Evolutionary conservation across 139 green algal species (phyloP).

Genomic region (Zygnema circumcarinatum): DNA sequence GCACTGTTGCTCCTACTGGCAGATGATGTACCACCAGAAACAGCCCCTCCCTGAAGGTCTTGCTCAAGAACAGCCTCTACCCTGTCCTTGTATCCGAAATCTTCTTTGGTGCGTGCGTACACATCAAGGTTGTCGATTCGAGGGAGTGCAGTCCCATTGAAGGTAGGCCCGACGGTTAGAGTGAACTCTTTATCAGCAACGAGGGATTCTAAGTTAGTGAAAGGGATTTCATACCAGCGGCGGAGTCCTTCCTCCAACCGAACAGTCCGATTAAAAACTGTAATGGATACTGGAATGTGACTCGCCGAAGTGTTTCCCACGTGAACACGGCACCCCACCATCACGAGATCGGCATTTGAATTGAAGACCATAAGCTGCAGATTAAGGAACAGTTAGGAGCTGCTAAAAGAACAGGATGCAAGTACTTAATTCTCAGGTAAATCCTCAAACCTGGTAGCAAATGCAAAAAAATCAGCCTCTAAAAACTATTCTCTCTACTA

Average conservation of each 20-base stretch:
- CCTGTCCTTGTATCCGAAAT: slow-evolving; percentile 56
- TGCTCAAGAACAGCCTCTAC: slow-evolving; percentile 20
- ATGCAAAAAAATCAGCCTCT: slow-evolving; percentile 1
- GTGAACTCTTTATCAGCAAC: slow-evolving; percentile 32
- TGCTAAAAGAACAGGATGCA: not conserved
- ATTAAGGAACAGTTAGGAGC: not conserved
- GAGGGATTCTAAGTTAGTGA: slow-evolving; percentile 62
- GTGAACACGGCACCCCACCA: slow-evolving; percentile 59
- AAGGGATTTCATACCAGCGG: slow-evolving; percentile 67
- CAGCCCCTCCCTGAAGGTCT: not conserved
- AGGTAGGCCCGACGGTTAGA: slow-evolving; percentile 54
- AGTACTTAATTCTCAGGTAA: no score
- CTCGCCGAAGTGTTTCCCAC: slow-evolving; percentile 28
- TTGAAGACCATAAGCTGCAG: slow-evolving; percentile 53
- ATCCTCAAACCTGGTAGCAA: no score
- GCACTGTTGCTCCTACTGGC: not conserved
- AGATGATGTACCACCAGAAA: not conserved
- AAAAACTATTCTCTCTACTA: no score
- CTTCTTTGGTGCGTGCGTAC: slow-evolving; percentile 58
- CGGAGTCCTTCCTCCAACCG: slow-evolving; percentile 45
- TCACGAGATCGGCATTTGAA: slow-evolving; percentile 41
- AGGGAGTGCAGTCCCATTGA: not conserved
- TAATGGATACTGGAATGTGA: slow-evolving; percentile 55
- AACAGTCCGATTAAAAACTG: slow-evolving; percentile 54
- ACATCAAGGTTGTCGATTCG: slow-evolving; percentile 65